Conservation (phyloP, 163 green algal species). For the Scenedesmus sp. region DNA sequence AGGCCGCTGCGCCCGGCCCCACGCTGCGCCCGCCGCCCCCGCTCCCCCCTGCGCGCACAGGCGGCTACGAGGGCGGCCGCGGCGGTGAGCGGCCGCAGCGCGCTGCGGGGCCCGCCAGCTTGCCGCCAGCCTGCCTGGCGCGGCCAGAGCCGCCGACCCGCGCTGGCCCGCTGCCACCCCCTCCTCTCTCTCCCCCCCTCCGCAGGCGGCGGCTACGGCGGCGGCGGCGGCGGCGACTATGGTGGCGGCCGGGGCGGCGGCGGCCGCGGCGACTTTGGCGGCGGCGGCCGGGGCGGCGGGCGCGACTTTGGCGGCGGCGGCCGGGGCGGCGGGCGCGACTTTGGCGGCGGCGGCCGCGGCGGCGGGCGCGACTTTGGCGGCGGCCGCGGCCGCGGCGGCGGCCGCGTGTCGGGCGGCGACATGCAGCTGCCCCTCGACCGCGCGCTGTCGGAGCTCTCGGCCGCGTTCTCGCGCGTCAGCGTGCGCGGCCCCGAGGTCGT, state of each 20-base stretch:
- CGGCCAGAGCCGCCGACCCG: no score
- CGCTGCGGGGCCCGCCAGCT: no score
- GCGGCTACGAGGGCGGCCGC: no score
- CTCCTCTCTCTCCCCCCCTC: no score
- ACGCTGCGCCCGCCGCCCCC: no score
- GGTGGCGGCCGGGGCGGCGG: conserved; percentile 18
- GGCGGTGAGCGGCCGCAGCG: no score
- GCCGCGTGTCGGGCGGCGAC: neutral
- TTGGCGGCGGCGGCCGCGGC: neutral
- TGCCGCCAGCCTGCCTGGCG: no score
- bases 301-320: conserved; percentile 7
- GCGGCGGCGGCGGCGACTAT: conserved; percentile 3
- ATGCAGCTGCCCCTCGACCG: conserved; percentile 4
- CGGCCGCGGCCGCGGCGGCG: neutral
- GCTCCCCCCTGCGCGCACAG: no score
- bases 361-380: neutral
- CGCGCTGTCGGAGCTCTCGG: neutral
- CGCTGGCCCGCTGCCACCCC: no score
- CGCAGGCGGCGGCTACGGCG: neutral
- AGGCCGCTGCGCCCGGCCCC: no score
- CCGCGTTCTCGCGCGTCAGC: conserved; percentile 7
- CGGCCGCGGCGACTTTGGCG: neutral
- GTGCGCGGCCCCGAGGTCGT: neutral
- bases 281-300: neutral
- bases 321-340: neutral